Conservation (phyloP, 2,329 filamentous ascomycete genomes). For the Akanthomyces muscarius region DNA sequence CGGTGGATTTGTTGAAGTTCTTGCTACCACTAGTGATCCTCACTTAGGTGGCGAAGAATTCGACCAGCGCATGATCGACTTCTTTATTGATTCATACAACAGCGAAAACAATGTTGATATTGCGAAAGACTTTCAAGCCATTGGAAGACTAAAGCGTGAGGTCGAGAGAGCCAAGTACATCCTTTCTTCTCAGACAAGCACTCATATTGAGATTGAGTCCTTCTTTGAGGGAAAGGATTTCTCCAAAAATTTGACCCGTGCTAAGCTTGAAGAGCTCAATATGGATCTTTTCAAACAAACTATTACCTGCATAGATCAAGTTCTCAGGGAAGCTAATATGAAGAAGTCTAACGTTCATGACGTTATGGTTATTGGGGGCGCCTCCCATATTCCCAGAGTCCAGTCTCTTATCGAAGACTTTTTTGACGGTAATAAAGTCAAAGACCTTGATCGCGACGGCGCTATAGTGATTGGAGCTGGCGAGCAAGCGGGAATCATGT, state of each 20-base stretch:
- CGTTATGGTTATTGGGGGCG: slow-evolving; percentile 96
- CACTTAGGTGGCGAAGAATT: no score
- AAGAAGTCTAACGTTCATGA: slow-evolving; percentile 74
- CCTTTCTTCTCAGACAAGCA: no score
- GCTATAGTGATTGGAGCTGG: slow-evolving; percentile 97
- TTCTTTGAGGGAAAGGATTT: slow-evolving; percentile 98
- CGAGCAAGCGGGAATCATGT: slow-evolving; percentile 92
- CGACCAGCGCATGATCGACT: no score
- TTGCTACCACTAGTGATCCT: slow-evolving; percentile 93
- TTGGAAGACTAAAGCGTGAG: no score
- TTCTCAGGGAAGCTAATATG: slow-evolving; percentile 95
- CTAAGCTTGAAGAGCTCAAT: slow-evolving; percentile 99
- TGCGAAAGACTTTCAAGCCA: no score
- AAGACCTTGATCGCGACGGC: slow-evolving; percentile 99
- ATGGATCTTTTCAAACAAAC: slow-evolving; percentile 99
- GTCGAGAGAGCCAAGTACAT: no score
- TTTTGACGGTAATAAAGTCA: slow-evolving; percentile 89
- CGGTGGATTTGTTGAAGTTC: slow-evolving; percentile 87
- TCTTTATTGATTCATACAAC: no score
- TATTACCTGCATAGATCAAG: slow-evolving; percentile 96
- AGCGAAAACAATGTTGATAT: no score
- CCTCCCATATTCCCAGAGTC: slow-evolving; percentile 98
- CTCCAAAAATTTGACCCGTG: slow-evolving; percentile 94
- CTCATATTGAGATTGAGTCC: slow-evolving; percentile 3
- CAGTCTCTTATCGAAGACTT: slow-evolving; percentile 90